Percentiles rank a stretch among this genome's conserved stretches.
Conservation (phyloP, 179 eudicot genomes). For the Silene vulgaris region DNA sequence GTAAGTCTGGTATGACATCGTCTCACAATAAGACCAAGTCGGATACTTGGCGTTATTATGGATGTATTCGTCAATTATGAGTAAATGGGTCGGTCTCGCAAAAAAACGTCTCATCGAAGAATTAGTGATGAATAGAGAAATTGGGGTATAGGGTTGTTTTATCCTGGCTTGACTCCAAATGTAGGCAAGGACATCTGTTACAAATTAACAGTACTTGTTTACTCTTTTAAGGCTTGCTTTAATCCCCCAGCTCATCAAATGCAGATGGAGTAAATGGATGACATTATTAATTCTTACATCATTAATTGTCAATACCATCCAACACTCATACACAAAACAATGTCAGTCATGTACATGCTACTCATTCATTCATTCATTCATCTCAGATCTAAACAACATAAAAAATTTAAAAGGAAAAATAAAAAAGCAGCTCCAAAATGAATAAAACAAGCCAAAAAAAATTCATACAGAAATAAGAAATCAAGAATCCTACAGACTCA, state of each 20-base stretch:
- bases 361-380: neutral
- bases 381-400: constrained; percentile 28
- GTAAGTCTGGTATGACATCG: no score
- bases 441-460: constrained; percentile 15
- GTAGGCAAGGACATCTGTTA: constrained; percentile 10
- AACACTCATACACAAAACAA: constrained; percentile 30
- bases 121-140: neutral
- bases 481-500: constrained; percentile 21
- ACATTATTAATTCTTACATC: constrained; percentile 22
- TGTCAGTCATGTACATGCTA: constrained; percentile 38
- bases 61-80: no score
- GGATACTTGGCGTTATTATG: no score
- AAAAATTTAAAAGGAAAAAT: neutral
- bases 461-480: constrained; percentile 13
- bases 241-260: constrained; percentile 21
- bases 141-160: neutral
- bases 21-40: no score
- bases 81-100: no score
- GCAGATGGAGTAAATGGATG: constrained; percentile 24
- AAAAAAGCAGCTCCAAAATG: neutral
- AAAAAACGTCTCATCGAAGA: no score
- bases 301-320: constrained; percentile 33
- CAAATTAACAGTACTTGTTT: neutral
- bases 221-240: neutral
- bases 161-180: constrained; percentile 23